Evolutionary conservation across 2,329 filamentous ascomycete genomes (phyloP), one percentile per base, ranked within the genome.

Genomic region (Xylaria polymorpha): DNA sequence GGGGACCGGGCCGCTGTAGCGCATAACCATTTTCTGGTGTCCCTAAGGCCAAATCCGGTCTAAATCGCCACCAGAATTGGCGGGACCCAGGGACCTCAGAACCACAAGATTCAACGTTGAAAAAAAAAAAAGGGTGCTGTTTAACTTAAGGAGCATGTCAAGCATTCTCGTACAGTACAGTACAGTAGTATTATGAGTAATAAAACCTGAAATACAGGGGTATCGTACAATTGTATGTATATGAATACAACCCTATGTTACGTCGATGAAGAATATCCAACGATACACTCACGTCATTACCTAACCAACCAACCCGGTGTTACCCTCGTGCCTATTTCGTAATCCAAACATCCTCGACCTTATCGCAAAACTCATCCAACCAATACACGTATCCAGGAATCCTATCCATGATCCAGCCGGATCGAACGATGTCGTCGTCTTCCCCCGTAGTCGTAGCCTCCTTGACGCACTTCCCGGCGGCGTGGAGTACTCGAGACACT

Each of bases 401-500:
- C 63, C 71, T 67, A 29, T 70, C 69, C 69, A 72, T 71, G 8
- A 72, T 71, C 71, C 71, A 72, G 20, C 71, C 71, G 14, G 71
- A 72, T 10, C 67, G 69, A n/a, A 72, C 69, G 14, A 68, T 43
- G 18, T 72, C 68, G 32, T 58, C 64, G 1, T 53, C 68, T 32
- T 69, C 41, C 18, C 68, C 70, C 22, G 70, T 69, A 7, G 64
- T 65, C 44, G 66, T 18, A 53, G 64, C 69, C 59, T 67, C 66
- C 44, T 71, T 71, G 53, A 72, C 66, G 39, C 71, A 72, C 46
- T 72, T 71, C n/a, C 71, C 71, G 1, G 69, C 71, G 25, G 64
- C 61, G n/a, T 71, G 9, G 71, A 72, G 50, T 72, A 72, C 58
- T 72, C 71, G 20, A 71, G 66, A 18, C 71, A 72, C 46, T 74